phyloP scores from a whole-genome alignment of 257 asterid genomes.

The Orobanche coerulescens region DNA sequence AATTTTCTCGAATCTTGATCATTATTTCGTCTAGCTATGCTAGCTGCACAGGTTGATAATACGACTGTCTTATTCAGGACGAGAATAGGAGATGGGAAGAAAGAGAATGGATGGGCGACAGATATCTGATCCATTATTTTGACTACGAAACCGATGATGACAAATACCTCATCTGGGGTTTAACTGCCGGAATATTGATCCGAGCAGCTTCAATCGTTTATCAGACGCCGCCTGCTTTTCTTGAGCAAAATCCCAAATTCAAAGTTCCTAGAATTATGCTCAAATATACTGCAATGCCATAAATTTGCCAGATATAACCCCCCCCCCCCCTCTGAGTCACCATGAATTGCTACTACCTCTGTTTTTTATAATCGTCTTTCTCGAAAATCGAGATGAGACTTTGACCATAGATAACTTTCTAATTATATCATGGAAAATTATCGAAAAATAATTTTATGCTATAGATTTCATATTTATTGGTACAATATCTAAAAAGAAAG shows the following conservation, averaged over 20 bases:
- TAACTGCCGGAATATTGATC: slow-evolving; percentile 86
- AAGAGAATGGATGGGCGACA: slow-evolving; percentile 77
- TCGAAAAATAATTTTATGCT: no score
- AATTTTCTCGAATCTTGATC: not conserved
- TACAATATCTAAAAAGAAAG: no score
- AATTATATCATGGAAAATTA: no score
- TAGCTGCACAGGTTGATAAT: not conserved
- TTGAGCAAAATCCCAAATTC: slow-evolving; percentile 30
- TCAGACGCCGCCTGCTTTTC: slow-evolving; percentile 68
- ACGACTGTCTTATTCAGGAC: slow-evolving; percentile 37
- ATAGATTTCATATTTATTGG: no score
- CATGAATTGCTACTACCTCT: no score
- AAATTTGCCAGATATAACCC: not conserved
- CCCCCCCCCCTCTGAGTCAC: no score
- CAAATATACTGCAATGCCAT: not conserved
- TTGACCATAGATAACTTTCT: no score
- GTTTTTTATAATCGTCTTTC: no score
- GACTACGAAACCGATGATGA: slow-evolving; percentile 47
- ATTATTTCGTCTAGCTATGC: not conserved
- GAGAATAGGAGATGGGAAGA: slow-evolving; percentile 71
- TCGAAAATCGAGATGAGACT: no score
- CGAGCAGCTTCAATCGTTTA: slow-evolving; percentile 89
- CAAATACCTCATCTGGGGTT: slow-evolving; percentile 79
- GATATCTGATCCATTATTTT: slow-evolving; percentile 68
- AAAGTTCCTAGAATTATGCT: not conserved